A percentile compares a stretch with the other conserved stretches of the same genome.
phyloP scores from a whole-genome alignment of 192 early-diverging fungal genomes.

The Coemansia sp. region DNA sequence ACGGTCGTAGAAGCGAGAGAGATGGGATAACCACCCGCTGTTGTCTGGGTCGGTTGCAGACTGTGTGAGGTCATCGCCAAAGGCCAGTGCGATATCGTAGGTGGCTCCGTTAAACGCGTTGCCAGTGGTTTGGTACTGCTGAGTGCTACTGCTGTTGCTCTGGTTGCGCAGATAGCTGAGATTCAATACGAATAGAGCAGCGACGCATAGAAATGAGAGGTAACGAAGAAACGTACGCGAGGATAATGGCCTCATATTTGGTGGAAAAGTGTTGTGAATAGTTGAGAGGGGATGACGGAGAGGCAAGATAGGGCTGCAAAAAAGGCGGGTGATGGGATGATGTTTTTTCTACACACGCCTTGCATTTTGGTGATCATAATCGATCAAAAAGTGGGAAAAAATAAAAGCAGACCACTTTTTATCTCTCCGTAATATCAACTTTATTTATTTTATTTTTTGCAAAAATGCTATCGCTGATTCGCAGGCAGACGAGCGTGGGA shows the following conservation, averaged over 20 bases:
- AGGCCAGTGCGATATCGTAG: constrained; percentile 36
- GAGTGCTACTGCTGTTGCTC: background rate
- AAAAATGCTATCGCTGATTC: constrained; percentile 2
- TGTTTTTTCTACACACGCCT: background rate
- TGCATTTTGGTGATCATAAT: background rate
- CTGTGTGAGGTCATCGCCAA: constrained; percentile 52
- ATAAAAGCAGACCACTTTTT: background rate
- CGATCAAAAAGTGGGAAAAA: background rate
- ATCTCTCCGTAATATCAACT: background rate
- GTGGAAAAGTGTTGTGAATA: background rate
- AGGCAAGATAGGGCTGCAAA: background rate
- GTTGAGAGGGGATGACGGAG: background rate
- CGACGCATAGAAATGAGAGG: background rate
- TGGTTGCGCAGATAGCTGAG: constrained; percentile 4
- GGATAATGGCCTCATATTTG: background rate
- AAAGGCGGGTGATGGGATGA: background rate
- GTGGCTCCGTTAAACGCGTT: constrained; percentile 10
- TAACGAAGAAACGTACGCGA: background rate
- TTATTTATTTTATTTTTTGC: no score
- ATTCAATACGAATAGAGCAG: background rate
- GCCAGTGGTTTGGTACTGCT: background rate
- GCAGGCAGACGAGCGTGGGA: constrained; percentile 1
- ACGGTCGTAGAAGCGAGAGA: constrained; percentile 64
- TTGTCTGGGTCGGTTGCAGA: constrained; percentile 25
- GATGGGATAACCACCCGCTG: constrained; percentile 58